Conservation (phyloP, 2,329 filamentous ascomycete genomes). For the Calonectria pseudoreteaudii region DNA sequence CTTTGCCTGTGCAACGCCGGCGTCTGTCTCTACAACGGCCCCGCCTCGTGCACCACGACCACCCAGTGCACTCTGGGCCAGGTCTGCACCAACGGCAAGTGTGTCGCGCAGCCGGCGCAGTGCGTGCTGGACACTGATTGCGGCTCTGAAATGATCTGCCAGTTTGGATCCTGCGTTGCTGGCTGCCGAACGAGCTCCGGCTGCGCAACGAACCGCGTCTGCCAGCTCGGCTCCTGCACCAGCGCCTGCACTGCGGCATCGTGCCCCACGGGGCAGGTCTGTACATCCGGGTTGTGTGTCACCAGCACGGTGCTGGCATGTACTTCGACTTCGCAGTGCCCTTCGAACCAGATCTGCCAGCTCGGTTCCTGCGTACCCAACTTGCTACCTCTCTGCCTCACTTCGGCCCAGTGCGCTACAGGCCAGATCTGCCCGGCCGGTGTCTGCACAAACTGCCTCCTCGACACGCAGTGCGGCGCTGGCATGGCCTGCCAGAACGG, state of each 20-base stretch:
- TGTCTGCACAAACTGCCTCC: slow-evolving; percentile 8
- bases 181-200: slow-evolving; percentile 14
- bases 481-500: slow-evolving; percentile 18
- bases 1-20: slow-evolving; percentile 12
- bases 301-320: not conserved
- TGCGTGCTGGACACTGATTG: slow-evolving; percentile 14
- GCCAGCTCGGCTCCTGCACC: slow-evolving; percentile 17
- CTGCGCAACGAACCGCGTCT: slow-evolving; percentile 7
- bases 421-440: slow-evolving; percentile 21
- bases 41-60: not conserved
- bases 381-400: slow-evolving; percentile 15
- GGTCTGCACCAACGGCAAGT: slow-evolving; percentile 4
- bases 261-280: slow-evolving; percentile 2
- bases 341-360: slow-evolving; percentile 10
- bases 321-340: slow-evolving; percentile 7
- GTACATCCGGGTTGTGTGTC: not conserved
- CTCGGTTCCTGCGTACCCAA: slow-evolving; percentile 14
- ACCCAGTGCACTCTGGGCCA: not conserved
- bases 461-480: slow-evolving; percentile 4
- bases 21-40: slow-evolving; percentile 20
- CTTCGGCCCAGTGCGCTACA: not conserved
- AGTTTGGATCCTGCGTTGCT: slow-evolving; percentile 21
- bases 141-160: slow-evolving; percentile 5
- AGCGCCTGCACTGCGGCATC: not conserved
- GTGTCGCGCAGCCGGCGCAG: not conserved